phyloP scores from a whole-genome alignment of 169 alveolate species.

The Cardiosporidium cionae region DNA sequence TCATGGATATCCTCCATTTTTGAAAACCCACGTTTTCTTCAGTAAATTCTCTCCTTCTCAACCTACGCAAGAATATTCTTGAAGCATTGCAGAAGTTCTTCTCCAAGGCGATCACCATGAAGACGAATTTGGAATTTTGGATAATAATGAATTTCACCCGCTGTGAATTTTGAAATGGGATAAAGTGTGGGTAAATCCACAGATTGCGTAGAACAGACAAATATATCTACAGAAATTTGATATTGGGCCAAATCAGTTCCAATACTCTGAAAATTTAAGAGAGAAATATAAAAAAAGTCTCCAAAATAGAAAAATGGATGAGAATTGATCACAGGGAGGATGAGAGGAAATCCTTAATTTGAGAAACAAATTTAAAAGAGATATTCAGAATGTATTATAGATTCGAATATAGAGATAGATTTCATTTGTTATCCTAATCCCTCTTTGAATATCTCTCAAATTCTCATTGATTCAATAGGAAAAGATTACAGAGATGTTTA shows the following conservation, averaged over 20 bases:
- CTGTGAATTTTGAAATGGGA: slow-evolving; percentile 59
- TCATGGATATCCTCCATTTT: too few species aligned
- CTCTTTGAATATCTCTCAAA: too few species aligned
- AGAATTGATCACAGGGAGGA: background rate
- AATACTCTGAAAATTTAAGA: background rate
- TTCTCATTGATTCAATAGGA: too few species aligned
- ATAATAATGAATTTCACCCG: slow-evolving; percentile 67
- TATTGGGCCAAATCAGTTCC: slow-evolving; percentile 50
- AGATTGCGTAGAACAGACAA: slow-evolving; percentile 38
- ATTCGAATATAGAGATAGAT: too few species aligned
- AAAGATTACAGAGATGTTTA: too few species aligned
- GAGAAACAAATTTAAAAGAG: too few species aligned
- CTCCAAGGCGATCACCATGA: slow-evolving; percentile 51
- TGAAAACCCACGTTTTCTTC: too few species aligned
- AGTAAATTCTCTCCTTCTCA: background rate
- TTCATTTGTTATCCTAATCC: too few species aligned
- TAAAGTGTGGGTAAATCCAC: slow-evolving; percentile 52
- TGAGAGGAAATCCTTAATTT: too few species aligned
- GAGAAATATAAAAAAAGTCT: background rate
- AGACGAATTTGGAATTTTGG: slow-evolving; percentile 49
- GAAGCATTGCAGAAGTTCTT: slow-evolving; percentile 72
- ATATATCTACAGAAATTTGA: slow-evolving; percentile 55
- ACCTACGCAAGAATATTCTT: slow-evolving; percentile 63
- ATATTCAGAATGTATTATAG: too few species aligned
- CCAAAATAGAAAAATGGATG: too few species aligned